Base-by-base conservation (phyloP, 345 rosid species). In the Eucalyptus lansdowneana region DNA sequence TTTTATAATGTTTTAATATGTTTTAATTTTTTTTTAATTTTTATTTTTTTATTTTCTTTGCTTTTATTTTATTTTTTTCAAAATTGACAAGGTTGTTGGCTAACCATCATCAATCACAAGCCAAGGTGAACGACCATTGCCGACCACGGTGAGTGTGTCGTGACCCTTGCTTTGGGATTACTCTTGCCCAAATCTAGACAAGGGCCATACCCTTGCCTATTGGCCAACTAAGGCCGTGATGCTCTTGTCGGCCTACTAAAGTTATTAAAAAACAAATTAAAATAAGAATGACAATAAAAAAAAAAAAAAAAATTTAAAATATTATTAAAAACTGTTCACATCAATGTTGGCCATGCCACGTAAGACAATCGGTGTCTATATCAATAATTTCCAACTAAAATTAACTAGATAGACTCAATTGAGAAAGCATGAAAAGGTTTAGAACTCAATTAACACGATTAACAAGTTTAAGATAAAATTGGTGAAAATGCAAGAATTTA, bases 281-380 rank as follows among this genome's bases (percentile, higher is more conserved):
- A 56, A 56, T 22, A 56, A 56, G 27, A 56, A 56, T 22, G 19
- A 4, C 1, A 54, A 22, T 54, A 9, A 54, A 54, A 21, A 8
- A 54, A 21, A 21, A 2, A 2, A 11, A 21, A 53, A 54, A 53
- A 19, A 5, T 50, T 50, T 19, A 53, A 53, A 22, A 54, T 8
- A 21, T 50, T 50, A 50, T 54, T 22, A 54, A 56, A 22, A 56
- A 56, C 2, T 56, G 1, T 56, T 11, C 3, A 56, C 62, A 56
- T 56, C 29, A 56, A 56, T 24, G 6, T 24, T 1, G 2, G 13
- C 6, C 13, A 56, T 56, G 19, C 62, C 29, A 56, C 12, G 13
- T 56, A 56, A 1, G 27, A 22, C 1, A 0, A 0, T 2, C 62
- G 4, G 1, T 56, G 13, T 56, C 29, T 5, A 56, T 0, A 3